These are phyloP conservation scores for Pleodorina starrii DNA, from an alignment of 139 green algal genomes.

Conservation along the genomic window DNA sequence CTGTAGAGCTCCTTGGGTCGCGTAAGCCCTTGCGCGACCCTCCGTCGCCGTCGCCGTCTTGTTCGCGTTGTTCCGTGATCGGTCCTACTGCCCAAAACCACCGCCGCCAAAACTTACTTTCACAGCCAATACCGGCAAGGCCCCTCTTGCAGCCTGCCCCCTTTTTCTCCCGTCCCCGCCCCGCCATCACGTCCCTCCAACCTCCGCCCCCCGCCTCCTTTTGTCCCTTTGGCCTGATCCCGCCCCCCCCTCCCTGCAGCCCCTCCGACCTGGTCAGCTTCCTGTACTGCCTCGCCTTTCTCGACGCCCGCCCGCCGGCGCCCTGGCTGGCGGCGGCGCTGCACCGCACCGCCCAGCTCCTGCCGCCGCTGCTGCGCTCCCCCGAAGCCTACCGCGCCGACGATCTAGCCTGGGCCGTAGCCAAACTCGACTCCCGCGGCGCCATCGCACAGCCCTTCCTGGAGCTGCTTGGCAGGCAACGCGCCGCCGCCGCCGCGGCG, in stretches of 20 bases:
- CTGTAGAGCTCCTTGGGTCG: no score
- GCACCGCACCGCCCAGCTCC: background rate
- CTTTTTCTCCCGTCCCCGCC: no score
- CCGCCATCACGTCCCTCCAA: no score
- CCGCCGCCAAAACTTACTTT: no score
- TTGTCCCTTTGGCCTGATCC: background rate
- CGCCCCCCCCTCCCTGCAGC: background rate
- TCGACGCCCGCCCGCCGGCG: background rate
- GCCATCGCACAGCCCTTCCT: background rate
- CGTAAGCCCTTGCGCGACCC: no score
- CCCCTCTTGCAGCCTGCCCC: no score
- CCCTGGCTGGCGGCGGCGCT: conserved; percentile 17
- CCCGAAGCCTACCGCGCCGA: background rate
- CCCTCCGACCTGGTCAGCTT: conserved; percentile 31
- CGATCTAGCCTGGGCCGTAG: conserved; percentile 40
- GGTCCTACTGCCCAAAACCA: no score
- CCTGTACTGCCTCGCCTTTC: conserved; percentile 43
- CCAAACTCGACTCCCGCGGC: background rate
- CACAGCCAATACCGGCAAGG: no score
- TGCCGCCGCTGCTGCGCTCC: conserved; percentile 8
- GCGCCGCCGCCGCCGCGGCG: background rate
- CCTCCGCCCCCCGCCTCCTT: no score
- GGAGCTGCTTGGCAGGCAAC: background rate
- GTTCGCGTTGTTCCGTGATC: no score
- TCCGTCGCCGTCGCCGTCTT: no score